Conservation (phyloP, 331 rosid genomes). For the Quercus tomentella region DNA sequence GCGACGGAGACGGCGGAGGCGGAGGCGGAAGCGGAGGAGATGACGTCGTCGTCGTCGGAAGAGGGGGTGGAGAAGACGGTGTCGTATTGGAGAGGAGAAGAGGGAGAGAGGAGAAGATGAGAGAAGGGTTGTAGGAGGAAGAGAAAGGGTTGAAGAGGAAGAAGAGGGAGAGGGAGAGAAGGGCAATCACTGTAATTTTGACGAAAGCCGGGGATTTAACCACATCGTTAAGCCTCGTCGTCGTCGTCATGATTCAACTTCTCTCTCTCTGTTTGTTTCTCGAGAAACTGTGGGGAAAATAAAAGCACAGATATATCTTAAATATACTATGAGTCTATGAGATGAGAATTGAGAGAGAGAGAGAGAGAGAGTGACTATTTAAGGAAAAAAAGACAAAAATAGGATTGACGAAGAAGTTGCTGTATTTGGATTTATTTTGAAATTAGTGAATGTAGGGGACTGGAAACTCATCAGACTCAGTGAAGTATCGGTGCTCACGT, state of each 20-base stretch:
- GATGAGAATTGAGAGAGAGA: neutral
- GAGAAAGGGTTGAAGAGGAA: slow-evolving; percentile 36
- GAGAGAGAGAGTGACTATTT: too few species aligned
- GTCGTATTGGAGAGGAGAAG: slow-evolving; percentile 3
- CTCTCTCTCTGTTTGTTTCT: neutral
- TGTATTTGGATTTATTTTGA: too few species aligned
- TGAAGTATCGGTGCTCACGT: too few species aligned
- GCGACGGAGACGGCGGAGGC: neutral
- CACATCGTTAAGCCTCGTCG: slow-evolving; percentile 12
- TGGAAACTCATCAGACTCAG: too few species aligned
- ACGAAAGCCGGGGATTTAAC: slow-evolving; percentile 39
- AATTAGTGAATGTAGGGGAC: too few species aligned
- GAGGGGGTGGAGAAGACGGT: neutral
- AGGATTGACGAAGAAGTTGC: too few species aligned
- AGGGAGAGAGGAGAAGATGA: slow-evolving; percentile 28
- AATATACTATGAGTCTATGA: too few species aligned
- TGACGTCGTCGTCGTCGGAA: neutral
- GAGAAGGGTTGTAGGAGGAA: slow-evolving; percentile 11
- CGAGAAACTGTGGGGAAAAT: neutral
- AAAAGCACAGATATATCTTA: too few species aligned
- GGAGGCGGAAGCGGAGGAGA: neutral
- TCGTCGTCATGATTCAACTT: slow-evolving; percentile 20
- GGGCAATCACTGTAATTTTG: slow-evolving; percentile 36
- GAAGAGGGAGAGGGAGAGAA: slow-evolving; percentile 45
- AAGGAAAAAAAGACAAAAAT: too few species aligned